Evolutionary conservation across 164 flowering plant genomes (phyloP), one percentile per base, ranked within the genome.

Genomic region (Malania oleifera): DNA sequence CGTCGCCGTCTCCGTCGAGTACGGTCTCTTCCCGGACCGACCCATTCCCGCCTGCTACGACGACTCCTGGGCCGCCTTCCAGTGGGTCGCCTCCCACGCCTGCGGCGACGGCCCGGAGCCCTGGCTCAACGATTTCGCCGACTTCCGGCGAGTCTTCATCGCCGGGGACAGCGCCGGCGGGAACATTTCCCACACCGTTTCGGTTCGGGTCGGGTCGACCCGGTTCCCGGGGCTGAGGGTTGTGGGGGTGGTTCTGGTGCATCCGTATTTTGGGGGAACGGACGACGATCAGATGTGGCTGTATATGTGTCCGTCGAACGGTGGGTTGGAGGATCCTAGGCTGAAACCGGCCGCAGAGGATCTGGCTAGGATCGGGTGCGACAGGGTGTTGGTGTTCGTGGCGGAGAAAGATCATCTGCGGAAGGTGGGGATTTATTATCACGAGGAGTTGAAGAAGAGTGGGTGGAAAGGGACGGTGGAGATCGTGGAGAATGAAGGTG

Each of bases 141-240:
- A 76, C 43, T 60, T 76, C 23, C 6, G 31, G 0, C 46, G 68
- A 13, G 60, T 77, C 4, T 73, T 71, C 49, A 9, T 74, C 8
- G 64, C 54, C 1, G 80, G 77, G 0, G 75, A 77, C 15, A 68
- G 76, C 43, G 78, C 78, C 15, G 81, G 81, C 11, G 81, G 60
- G 5, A 77, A 74, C 40, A 63, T 77, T 6, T 19, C 67, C 1
- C 69, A 73, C 43, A 52, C 49, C 20, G 5, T 71, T 47, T 63
- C 56, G 5, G 46, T 54, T 7, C 66, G 65, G 25, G 63, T 59
- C 17, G 73, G 80, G 35, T 2, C 46, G 34, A 9, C 26, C 14
- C 54, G 59, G 38, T 31, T 56, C 1, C 31, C 35, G 0, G 59
- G 54, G 12, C 60, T 47, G 24, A 26, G 49, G 37, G 31, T 64